phyloP scores from a whole-genome alignment of 2,329 filamentous ascomycete species.

The Juglanconis oblonga region DNA sequence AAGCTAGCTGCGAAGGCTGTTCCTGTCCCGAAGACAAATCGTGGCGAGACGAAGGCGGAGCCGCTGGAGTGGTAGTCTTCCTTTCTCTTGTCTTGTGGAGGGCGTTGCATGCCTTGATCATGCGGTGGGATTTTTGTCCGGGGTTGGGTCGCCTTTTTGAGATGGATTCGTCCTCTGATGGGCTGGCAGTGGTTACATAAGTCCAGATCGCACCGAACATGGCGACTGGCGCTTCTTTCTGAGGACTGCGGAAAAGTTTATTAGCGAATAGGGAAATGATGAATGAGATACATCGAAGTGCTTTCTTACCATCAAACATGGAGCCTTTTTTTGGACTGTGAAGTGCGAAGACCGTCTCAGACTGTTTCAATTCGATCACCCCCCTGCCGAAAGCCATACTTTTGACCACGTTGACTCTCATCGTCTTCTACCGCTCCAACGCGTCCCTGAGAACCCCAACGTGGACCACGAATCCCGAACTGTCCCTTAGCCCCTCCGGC shows the following conservation, averaged over 20 bases:
- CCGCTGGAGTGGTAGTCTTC: slow-evolving; percentile 77
- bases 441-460: slow-evolving; percentile 56
- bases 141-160: not conserved
- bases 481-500: slow-evolving; percentile 54
- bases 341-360: not conserved
- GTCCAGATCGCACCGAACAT: not conserved
- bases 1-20: slow-evolving; percentile 57
- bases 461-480: slow-evolving; percentile 80
- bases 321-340: not conserved
- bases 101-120: slow-evolving; percentile 8
- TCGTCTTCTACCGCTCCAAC: not conserved
- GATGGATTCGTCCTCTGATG: not conserved
- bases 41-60: slow-evolving; percentile 78
- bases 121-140: not conserved
- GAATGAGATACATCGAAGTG: not conserved
- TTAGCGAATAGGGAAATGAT: slow-evolving; percentile 7
- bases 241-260: not conserved
- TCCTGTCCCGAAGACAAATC: slow-evolving; percentile 83
- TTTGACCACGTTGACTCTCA: not conserved
- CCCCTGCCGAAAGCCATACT: not conserved
- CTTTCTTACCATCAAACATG: not conserved
- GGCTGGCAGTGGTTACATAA: not conserved
- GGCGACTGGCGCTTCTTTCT: not conserved
- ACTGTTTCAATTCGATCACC: not conserved
- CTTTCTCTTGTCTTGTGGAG: not conserved